Base-by-base conservation (phyloP, 352 stramenopile genomes). In the Phytopythium helicoides region DNA sequence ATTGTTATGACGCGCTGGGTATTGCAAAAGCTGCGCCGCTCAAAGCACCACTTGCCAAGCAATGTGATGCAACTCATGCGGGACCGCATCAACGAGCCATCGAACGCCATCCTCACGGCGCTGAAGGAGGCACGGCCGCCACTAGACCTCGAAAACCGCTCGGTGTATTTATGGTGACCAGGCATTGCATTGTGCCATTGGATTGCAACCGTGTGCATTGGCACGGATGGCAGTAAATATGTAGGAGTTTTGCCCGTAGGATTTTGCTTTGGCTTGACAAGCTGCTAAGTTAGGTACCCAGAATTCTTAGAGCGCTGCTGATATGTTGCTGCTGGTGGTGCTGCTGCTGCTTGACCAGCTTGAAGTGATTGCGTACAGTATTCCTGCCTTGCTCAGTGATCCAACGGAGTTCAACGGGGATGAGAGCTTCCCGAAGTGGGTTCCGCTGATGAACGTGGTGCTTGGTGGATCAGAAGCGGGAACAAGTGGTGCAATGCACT, bases 1-100 rank as follows among this genome's bases (percentile, higher is more conserved):
- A 60, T 79, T 18, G 52, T 68, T 28, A 44, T 76, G 39, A 64
- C 53, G 4, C 56, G 58, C 12, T 66, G 62, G 55, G 60, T 64
- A 50, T 31, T 65, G 23, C 47, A 62, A 25, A 76, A 70, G 35
- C 47, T 76, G 37, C 63, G 58, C 0, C 60, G 44, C 46, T 52
- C 56, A 0, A 50, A 68, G 23, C 56, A 61, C 9, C 54, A 60
- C 1, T 47, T 70, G n/a, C 50, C 60, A 11, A 62, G 41, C 6
- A 41, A 68, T n/a, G 38, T 64, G 34, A 23, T 76, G 39, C 53
- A 54, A 40, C 56, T 48, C 26, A 71, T 76, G 56, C 60, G 66
- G 22, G 54, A 72, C 14, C 55, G 61, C 26, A 70, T 73, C 54
- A 63, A 66, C 42, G 56, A 66, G 0, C 65, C 63, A 3, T 55